A percentile compares a stretch with the other conserved stretches of the same genome.
Evolutionary conservation across 2,329 filamentous ascomycete genomes (phyloP).

Genomic region (Myriosclerotinia duriaeana): DNA sequence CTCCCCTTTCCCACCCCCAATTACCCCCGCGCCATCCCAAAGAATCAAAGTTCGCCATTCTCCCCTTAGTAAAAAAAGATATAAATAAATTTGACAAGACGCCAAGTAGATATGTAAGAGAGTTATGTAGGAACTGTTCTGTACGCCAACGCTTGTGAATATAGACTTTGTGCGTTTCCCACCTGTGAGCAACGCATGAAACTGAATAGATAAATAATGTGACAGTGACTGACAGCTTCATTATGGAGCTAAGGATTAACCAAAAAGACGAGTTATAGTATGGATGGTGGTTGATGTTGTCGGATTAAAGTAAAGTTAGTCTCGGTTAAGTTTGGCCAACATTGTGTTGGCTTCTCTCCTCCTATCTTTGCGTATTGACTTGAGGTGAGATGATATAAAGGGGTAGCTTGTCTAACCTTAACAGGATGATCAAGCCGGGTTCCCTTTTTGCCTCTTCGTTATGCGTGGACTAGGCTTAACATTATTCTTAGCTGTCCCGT

Average conservation of each 20-base stretch:
- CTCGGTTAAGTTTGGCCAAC: not conserved
- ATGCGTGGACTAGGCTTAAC: conserved; percentile 46
- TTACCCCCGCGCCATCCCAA: not conserved
- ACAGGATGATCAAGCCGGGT: conserved; percentile 29
- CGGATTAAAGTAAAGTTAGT: not conserved
- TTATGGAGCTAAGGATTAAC: not conserved
- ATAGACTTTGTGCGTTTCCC: conserved; percentile 13
- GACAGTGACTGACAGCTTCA: conserved; percentile 14
- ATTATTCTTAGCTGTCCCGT: conserved; percentile 37
- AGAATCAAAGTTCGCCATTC: conserved; percentile 16
- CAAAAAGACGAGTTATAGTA: not conserved
- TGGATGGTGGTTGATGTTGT: not conserved
- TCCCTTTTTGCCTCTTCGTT: conserved; percentile 43
- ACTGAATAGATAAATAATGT: conserved; percentile 9
- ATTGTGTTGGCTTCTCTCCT: not conserved
- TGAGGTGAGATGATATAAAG: not conserved
- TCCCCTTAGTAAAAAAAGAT: conserved; percentile 1
- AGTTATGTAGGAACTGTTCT: conserved; percentile 9
- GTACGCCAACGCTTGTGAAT: conserved; percentile 17
- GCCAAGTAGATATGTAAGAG: conserved; percentile 5
- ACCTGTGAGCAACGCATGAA: conserved; percentile 10
- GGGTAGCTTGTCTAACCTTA: not conserved
- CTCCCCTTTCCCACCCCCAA: not conserved
- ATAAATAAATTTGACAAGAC: conserved; percentile 3
- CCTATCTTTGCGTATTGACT: not conserved